Percentiles rank a stretch among this genome's conserved stretches.
Evolutionary conservation across 441 rosid species (phyloP).

Genomic region (Syzygium malaccense): DNA sequence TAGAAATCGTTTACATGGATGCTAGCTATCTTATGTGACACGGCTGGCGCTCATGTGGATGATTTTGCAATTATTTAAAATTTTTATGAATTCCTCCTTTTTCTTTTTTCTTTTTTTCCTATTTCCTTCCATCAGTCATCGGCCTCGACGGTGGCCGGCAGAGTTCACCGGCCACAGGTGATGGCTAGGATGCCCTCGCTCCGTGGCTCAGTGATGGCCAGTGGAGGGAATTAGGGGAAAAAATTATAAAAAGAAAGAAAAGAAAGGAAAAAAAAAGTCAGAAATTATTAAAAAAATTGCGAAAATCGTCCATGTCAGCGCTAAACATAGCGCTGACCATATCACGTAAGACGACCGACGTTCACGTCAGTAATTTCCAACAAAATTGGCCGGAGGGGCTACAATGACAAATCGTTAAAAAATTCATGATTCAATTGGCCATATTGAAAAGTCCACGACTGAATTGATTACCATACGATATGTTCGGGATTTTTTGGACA

Average conservation of each 20-base stretch:
- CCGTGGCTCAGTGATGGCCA: too few relatives aligned
- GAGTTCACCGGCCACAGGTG: background rate
- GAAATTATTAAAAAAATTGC: too few relatives aligned
- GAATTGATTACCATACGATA: background rate
- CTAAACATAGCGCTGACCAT: too few relatives aligned
- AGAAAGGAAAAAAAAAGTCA: too few relatives aligned
- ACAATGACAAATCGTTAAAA: too few relatives aligned
- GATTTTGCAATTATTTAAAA: background rate
- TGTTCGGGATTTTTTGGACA: background rate
- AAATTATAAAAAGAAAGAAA: too few relatives aligned
- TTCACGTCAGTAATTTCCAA: fast-evolving
- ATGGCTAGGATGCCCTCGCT: background rate
- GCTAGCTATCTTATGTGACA: background rate
- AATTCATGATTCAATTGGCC: too few relatives aligned
- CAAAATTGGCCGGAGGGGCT: fast-evolving
- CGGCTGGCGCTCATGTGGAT: background rate
- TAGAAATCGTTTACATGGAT: background rate
- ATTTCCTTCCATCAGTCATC: background rate
- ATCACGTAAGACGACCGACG: too few relatives aligned
- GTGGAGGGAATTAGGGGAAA: too few relatives aligned
- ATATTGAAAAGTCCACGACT: too few relatives aligned
- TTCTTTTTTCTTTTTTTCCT: background rate
- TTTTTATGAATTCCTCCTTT: background rate
- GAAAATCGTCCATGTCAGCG: too few relatives aligned
- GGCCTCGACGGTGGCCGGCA: background rate